Evolutionary conservation across 2,329 filamentous ascomycete genomes (phyloP), one percentile per base, ranked within the genome.

Genomic region (Aureobasidium melanogenum): DNA sequence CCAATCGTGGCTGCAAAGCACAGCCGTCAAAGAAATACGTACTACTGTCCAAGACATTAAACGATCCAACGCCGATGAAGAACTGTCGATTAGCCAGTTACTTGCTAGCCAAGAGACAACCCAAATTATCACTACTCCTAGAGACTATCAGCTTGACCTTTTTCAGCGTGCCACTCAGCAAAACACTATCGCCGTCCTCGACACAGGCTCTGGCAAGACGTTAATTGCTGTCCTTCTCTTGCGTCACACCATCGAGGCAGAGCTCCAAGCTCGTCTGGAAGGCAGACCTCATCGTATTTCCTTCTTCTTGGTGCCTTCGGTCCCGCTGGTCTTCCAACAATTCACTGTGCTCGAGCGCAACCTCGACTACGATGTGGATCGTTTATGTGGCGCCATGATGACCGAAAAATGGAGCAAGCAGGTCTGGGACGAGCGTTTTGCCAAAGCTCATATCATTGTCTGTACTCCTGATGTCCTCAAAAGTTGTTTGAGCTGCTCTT

Each of bases 131-230:
- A 82, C 85, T 12, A 88, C 85, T 58, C 90, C 92, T 0, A 82
- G 93, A 52, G 91, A 96, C 68, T 99, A 97, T 69, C 94, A 99
- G 72, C 77, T 89, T 14, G 93, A 97, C 70, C 81, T 99, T 0
- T 97, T 94, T 69, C 90, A 97, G 72, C 84, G 84, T 65, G 93
- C 94, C 4, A 96, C 94, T 70, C 70, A 82, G 56, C 83, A 87
- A 66, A 99, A 99, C 70, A 88, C 87, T 8, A 96, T 99, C 66
- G 92, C 94, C 0, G 94, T 99, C 0, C 81, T 97, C 1, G 91
- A 95, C 69, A 97, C 93, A n/a, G 91, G 94, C 14, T 91, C 91
- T 3, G 94, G 94, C 2, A 99, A 99, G 75, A 99, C 94, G 0
- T 79, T 97, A n/a, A 97, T 99, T 67, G 92, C 94, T 0, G 91